These are phyloP conservation scores for Cryptococcus sp. DNA, from an alignment of 1,284 basidiomycete species.

Conservation along the genomic window DNA sequence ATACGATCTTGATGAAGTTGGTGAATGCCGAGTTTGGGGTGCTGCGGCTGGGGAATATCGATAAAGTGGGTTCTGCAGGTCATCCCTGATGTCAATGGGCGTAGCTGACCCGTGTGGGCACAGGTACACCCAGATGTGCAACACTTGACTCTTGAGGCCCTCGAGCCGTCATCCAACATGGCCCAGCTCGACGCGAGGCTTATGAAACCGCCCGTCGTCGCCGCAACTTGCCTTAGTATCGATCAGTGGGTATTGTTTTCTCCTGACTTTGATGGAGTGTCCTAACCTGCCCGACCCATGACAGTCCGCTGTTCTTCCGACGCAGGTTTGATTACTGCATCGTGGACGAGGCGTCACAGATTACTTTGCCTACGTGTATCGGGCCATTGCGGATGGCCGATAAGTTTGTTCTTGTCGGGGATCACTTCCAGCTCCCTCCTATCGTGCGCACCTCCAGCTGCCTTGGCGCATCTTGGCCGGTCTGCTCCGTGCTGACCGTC, in stretches of 20 bases:
- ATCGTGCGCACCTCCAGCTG: slow-evolving; percentile 55
- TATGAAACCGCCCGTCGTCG: slow-evolving; percentile 85
- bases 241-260: slow-evolving; percentile 67
- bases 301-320: slow-evolving; percentile 75
- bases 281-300: background rate
- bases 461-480: too few species aligned
- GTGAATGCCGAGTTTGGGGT: slow-evolving; percentile 66
- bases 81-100: background rate
- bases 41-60: slow-evolving; percentile 80
- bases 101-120: background rate
- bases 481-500: background rate
- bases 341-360: slow-evolving; percentile 96
- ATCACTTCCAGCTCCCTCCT: slow-evolving; percentile 94
- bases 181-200: slow-evolving; percentile 75
- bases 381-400: slow-evolving; percentile 88
- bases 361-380: slow-evolving; percentile 90
- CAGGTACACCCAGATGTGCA: slow-evolving; percentile 76
- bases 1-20: slow-evolving; percentile 85
- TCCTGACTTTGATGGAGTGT: slow-evolving; percentile 1
- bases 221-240: slow-evolving; percentile 88
- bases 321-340: slow-evolving; percentile 95
- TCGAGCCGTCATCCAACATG: slow-evolving; percentile 59
- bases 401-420: slow-evolving; percentile 90
- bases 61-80: slow-evolving; percentile 64
- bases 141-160: slow-evolving; percentile 64